Evolutionary conservation across 2,329 filamentous ascomycete genomes (phyloP).

Genomic region (Alternaria sp.): DNA sequence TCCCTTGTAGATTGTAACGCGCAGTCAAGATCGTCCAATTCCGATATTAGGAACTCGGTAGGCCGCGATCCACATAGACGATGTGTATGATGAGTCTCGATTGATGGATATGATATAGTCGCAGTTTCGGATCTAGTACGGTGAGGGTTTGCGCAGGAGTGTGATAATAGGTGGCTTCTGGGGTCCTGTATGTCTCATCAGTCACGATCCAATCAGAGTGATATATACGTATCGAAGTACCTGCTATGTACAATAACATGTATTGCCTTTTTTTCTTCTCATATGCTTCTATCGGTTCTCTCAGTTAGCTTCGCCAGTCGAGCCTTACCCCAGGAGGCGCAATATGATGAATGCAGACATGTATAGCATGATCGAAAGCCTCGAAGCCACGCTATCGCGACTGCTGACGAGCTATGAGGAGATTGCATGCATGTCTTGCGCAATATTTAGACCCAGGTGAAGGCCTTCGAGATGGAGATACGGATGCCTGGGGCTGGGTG

Average conservation of each 20-base stretch:
- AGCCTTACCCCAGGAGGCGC: neutral
- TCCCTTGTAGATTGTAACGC: neutral
- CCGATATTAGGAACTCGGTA: neutral
- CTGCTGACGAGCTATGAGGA: neutral
- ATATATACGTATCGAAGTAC: neutral
- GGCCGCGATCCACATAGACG: neutral
- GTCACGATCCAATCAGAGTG: neutral
- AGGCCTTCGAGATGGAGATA: neutral
- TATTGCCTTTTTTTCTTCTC: neutral
- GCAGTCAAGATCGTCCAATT: neutral
- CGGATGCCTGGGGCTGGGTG: neutral
- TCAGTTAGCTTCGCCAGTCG: neutral
- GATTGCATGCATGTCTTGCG: neutral
- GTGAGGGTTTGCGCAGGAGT: neutral
- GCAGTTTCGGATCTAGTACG: neutral
- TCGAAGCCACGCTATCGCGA: neutral
- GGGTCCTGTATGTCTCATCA: conserved; percentile 4
- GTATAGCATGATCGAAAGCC: neutral
- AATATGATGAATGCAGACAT: neutral
- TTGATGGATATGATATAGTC: neutral
- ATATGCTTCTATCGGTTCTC: neutral
- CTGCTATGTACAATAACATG: neutral
- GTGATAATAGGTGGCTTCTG: neutral
- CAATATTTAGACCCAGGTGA: neutral
- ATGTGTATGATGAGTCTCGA: neutral